Base-by-base conservation (phyloP, 768 basidiomycete genomes). In the Chalciporus pseudorubinellus region DNA sequence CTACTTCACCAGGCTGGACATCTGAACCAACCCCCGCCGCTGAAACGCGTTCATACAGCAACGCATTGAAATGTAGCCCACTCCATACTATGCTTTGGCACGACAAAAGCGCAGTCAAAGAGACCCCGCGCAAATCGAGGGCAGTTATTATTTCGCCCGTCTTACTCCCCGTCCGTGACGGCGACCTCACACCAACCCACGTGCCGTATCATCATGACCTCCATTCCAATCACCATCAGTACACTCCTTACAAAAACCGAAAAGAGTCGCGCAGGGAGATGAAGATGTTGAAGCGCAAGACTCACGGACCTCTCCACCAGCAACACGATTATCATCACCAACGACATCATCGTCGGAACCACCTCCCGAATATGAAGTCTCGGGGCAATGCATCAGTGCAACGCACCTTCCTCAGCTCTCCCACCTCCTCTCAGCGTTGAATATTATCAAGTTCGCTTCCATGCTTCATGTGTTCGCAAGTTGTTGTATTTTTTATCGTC, bases 201-300 rank as follows among this genome's bases (percentile, higher is more conserved):
- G 57, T 64, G 29, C 64, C 67, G 26, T 63, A 64, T 36, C 61
- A 68, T 48, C 63, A 68, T 56, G 69, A 48, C 58, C 62, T 69
- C 20, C 63, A 70, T 39, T 71, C 70, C 26, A 66, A 75, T 39
- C 72, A 75, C 36, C 64, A 74, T 9, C 58, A 64, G 38, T 38
- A 64, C 11, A 64, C 72, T 29, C 64, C 73, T 11, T 70, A 74
- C 54, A 85, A 85, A 70, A 79, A 62, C 42, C 76, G 81, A 53
- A 85, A 83, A 65, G 86, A 89, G 70, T 69, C 78, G 55, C 74
- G 81, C 58, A 74, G 80, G 61, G 86, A 89, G 72, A 81, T 80
- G 63, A 87, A 84, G 71, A 73, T 79, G 68, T 70, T 79, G 63
- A 83, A 85, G 68, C 77, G 81, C 57, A 79, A 84, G 73, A 76